Percentiles rank a stretch among this genome's conserved stretches.
These are phyloP conservation scores for Calocybe indica DNA, from an alignment of 768 basidiomycete species.

Conservation along the genomic window DNA sequence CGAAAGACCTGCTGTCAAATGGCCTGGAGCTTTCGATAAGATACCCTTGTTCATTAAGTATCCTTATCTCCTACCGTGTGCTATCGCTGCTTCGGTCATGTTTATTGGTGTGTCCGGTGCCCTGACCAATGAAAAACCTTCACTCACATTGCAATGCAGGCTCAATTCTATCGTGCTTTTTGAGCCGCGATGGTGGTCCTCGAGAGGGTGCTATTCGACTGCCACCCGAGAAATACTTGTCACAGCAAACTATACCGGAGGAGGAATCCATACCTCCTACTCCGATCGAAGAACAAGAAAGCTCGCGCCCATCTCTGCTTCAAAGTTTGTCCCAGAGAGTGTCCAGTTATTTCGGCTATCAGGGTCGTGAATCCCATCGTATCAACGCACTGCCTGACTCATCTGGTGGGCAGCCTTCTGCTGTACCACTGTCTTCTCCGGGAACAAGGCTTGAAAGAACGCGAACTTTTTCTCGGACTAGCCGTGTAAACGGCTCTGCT, in stretches of 20 bases:
- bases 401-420: constrained; percentile 26
- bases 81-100: constrained; percentile 71
- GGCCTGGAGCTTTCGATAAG: constrained; percentile 69
- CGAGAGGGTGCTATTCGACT: constrained; percentile 82
- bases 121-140: constrained; percentile 2
- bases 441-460: constrained; percentile 36
- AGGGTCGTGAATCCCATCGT: constrained; percentile 35
- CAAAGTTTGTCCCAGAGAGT: constrained; percentile 47
- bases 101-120: constrained; percentile 46
- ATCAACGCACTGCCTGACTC: constrained; percentile 17
- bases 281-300: constrained; percentile 38
- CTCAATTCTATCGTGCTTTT: constrained; percentile 82
- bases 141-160: constrained; percentile 36
- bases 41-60: constrained; percentile 66
- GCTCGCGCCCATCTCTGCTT: constrained; percentile 33
- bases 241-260: constrained; percentile 55
- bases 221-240: constrained; percentile 62
- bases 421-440: constrained; percentile 41
- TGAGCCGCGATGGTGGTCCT: constrained; percentile 88
- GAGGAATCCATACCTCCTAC: constrained; percentile 47
- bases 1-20: constrained; percentile 81
- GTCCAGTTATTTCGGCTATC: constrained; percentile 54
- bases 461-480: constrained; percentile 49
- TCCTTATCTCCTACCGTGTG: constrained; percentile 89
- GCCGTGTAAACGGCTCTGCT: constrained; percentile 66